Base-by-base conservation (phyloP, 768 basidiomycete species). In the Termitomyces sp. region DNA sequence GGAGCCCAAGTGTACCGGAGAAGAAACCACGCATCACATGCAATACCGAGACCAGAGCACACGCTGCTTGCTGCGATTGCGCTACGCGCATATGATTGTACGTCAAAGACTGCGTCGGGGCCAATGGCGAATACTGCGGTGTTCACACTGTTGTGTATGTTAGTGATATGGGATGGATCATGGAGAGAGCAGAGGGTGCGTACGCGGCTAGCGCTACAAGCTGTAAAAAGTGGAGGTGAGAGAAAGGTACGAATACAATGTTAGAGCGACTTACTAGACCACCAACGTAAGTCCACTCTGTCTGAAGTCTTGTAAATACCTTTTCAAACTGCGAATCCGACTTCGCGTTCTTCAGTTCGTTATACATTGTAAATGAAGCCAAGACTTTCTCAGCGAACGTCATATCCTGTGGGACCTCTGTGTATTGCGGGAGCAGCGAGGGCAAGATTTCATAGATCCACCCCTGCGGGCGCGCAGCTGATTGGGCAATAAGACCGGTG, bases 201-300 rank as follows among this genome's bases (percentile, higher is more conserved):
- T 70, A 83, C 83, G 81, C 84, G 33, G 85, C 77, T 16, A 88
- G 65, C 1, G 83, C 84, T 9, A 85, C 77, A 2, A 88, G 76
- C 84, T 86, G 56, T 16, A 1, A 43, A 43, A 6, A n/a, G 18
- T n/a, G 18, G 40, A 42, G 1, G 8, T 42, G n/a, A 42, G n/a
- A 42, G 40, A 42, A 42, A 42, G n/a, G 40, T 7, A 10, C 8
- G 20, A 20, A n/a, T n/a, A 42, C n/a, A 42, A 20, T 7, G 40
- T 10, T 24, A 1, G 44, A 51, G 24, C 12, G 28, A 73, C 82
- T 62, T 59, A 87, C 82, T 65, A 84, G 72, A 36, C 79, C 84
- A n/a, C 84, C 86, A 16, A 82, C 73, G 46, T 80, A 84, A 6
- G 79, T 80, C 88, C 88, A 90, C 62, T 90, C 88, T 28, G 72